Percentiles rank a stretch among this genome's conserved stretches.
phyloP scores from a whole-genome alignment of 345 rosid genomes.

The Acer negundo region DNA sequence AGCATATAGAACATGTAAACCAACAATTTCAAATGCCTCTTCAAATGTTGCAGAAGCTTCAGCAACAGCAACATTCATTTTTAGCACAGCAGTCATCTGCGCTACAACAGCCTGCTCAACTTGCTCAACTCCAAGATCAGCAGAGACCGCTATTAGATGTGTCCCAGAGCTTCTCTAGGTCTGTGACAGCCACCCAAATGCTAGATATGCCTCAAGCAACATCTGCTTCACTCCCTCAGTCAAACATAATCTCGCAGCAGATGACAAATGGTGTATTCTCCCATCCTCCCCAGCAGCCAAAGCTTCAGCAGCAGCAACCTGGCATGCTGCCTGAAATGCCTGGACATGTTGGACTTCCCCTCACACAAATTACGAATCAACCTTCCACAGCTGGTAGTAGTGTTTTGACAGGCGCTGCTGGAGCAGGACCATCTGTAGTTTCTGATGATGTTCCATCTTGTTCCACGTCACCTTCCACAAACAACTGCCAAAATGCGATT shows the following conservation, averaged over 20 bases:
- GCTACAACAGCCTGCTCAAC: slow-evolving; percentile 47
- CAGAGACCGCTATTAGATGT: slow-evolving; percentile 52
- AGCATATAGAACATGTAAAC: slow-evolving; percentile 46
- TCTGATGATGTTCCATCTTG: slow-evolving; percentile 64
- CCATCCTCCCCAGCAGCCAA: slow-evolving; percentile 39
- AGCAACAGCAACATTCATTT: slow-evolving; percentile 58
- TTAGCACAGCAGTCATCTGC: slow-evolving; percentile 49
- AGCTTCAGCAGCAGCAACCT: slow-evolving; percentile 47
- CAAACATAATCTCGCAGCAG: slow-evolving; percentile 43
- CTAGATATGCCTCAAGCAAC: slow-evolving; percentile 47
- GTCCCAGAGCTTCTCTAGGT: slow-evolving; percentile 55
- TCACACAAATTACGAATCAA: slow-evolving; percentile 35
- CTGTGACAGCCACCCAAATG: slow-evolving; percentile 40
- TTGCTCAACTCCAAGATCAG: slow-evolving; percentile 50
- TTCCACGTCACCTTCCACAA: slow-evolving; percentile 60
- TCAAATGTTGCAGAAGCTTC: slow-evolving; percentile 81
- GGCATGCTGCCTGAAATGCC: slow-evolving; percentile 44
- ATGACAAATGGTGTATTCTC: slow-evolving; percentile 40
- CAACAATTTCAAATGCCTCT: slow-evolving; percentile 48
- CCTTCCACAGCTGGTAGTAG: slow-evolving; percentile 31
- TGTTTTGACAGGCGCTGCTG: slow-evolving; percentile 36
- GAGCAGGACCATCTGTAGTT: slow-evolving; percentile 50
- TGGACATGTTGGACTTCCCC: slow-evolving; percentile 35
- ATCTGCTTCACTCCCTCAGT: slow-evolving; percentile 39
- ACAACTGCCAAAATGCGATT: slow-evolving; percentile 37